These are phyloP conservation scores for Coriolopsis trogii DNA, from an alignment of 1,284 basidiomycete species.

Conservation along the genomic window DNA sequence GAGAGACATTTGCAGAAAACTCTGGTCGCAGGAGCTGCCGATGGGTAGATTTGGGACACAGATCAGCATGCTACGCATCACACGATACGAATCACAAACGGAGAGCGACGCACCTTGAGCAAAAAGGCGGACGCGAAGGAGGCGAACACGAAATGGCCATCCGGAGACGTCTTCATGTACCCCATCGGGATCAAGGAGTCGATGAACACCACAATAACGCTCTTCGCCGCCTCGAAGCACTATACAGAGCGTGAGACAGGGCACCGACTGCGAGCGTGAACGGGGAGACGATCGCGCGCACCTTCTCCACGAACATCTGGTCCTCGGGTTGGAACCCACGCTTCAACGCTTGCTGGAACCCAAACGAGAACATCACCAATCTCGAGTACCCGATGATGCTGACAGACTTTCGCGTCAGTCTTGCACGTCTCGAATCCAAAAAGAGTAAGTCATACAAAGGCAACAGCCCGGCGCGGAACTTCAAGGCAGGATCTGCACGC, in stretches of 20 bases:
- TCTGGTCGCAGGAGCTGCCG: conserved; percentile 76
- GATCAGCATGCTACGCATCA: too few species aligned
- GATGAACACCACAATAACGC: conserved; percentile 66
- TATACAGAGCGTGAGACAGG: too few species aligned
- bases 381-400: conserved; percentile 78
- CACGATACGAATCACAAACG: not conserved
- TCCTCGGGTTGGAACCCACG: conserved; percentile 66
- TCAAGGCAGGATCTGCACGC: conserved; percentile 54
- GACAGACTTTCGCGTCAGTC: not conserved
- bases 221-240: conserved; percentile 74
- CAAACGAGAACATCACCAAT: conserved; percentile 86
- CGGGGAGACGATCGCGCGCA: conserved; percentile 30
- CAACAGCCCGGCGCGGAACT: conserved; percentile 68
- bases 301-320: conserved; percentile 70
- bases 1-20: conserved; percentile 60
- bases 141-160: conserved; percentile 84
- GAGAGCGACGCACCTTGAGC: conserved; percentile 59
- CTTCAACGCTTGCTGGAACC: conserved; percentile 80
- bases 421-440: not conserved
- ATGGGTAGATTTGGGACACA: not conserved
- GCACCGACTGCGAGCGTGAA: not conserved
- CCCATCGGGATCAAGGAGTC: conserved; percentile 70
- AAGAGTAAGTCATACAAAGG: conserved; percentile 64
- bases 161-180: conserved; percentile 82
- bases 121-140: conserved; percentile 86